A percentile compares a stretch with the other conserved stretches of the same genome.
phyloP scores from a whole-genome alignment of 805 yeast genomes.

The Suhomyces pyralidae region DNA sequence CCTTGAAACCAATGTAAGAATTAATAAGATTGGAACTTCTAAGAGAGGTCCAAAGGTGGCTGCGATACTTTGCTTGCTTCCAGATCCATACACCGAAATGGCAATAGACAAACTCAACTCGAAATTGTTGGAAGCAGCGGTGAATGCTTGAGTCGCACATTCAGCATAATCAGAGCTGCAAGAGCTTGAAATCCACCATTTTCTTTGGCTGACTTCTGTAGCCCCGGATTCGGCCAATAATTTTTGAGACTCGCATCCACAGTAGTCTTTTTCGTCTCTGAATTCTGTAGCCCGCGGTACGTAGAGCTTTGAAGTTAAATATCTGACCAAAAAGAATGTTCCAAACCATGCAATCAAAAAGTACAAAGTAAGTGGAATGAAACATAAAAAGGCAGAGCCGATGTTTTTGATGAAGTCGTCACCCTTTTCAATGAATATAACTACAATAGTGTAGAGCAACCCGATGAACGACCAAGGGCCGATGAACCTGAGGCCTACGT shows the following conservation, averaged over 20 bases:
- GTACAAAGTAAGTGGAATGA: conserved; percentile 48
- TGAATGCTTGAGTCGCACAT: conserved; percentile 50
- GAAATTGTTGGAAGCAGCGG: conserved; percentile 58
- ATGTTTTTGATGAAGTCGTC: conserved; percentile 45
- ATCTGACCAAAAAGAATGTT: conserved; percentile 36
- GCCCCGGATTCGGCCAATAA: neutral
- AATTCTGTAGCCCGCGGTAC: neutral
- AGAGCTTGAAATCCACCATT: conserved; percentile 19
- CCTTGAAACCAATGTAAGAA: conserved; percentile 35
- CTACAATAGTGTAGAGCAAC: conserved; percentile 48
- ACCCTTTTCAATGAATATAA: conserved; percentile 52
- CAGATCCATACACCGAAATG: conserved; percentile 49
- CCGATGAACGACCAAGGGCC: conserved; percentile 53
- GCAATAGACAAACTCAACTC: conserved; percentile 56
- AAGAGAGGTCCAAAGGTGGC: conserved; percentile 59
- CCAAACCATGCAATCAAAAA: conserved; percentile 49
- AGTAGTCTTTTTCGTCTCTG: conserved; percentile 10
- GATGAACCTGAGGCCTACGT: conserved; percentile 37
- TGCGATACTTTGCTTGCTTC: conserved; percentile 52
- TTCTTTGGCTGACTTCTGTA: neutral
- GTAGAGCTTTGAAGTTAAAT: conserved; percentile 12
- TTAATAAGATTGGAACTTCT: conserved; percentile 53
- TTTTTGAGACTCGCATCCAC: conserved; percentile 41
- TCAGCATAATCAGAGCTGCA: conserved; percentile 41
- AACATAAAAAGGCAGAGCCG: conserved; percentile 48